Base-by-base conservation (phyloP, 2,329 filamentous ascomycete species). In the Fusarium avenaceum region DNA sequence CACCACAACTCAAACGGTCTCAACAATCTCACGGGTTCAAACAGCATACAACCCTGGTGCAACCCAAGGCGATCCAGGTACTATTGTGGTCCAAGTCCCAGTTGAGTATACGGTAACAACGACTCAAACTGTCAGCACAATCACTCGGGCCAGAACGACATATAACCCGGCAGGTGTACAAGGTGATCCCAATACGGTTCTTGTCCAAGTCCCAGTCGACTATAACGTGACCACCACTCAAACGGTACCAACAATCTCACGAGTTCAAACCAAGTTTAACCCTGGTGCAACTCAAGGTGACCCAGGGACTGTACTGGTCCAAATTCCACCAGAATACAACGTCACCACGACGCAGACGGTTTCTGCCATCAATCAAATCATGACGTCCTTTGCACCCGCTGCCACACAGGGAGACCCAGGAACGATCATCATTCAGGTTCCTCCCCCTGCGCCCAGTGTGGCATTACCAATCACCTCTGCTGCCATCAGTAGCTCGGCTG, bases 231-330 rank as follows among this genome's bases (percentile, higher is more conserved):
- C 59, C 1, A 39, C 22, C n/a, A 63, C 60, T 3, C 13, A 24
- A 17, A 46, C 42, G 7, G 48, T 58, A 7, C 28, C 32, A 10
- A 58, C 58, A 5, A 58, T 62, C 26, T 47, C 42, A n/a, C 24
- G 47, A 17, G 17, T 19, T 4, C 19, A 3, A 5, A 58, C 48
- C 9, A 28, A 28, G 9, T 28, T 28, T 10, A 28, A 32, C 30
- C 32, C 57, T 2, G 45, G 52, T 6, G 57, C 22, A 1, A 44
- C 40, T 2, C 13, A 19, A 38, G 60, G 57, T 11, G 57, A 63
- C 20, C 60, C 60, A 7, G 60, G 60, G n/a, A 63, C 60, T 13
- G n/a, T 63, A 9, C 42, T 43, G 15, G 38, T 63, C 8, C 30
- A 48, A 14, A 7, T 42, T 6, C 60, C 57, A 26, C 49, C 57